Percentiles rank a stretch among this genome's conserved stretches.
Evolutionary conservation across 768 basidiomycete species (phyloP).

Genomic region (Pholiota microspora): DNA sequence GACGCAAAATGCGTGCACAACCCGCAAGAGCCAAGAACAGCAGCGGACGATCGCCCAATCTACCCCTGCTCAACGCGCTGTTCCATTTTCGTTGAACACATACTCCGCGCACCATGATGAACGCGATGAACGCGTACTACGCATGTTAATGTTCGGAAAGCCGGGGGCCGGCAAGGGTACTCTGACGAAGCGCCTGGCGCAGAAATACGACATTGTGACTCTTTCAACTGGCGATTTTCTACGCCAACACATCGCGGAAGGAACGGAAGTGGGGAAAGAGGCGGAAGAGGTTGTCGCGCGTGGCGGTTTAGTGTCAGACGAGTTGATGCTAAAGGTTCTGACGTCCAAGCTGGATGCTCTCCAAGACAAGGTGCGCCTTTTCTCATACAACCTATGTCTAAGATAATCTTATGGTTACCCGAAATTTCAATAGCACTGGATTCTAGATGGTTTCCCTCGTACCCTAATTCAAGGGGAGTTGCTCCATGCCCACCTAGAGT

Average conservation of each 20-base stretch:
- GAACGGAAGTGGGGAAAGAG: conserved; percentile 68
- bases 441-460: conserved; percentile 90
- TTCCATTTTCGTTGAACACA: conserved; percentile 51
- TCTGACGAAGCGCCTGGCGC: conserved; percentile 67
- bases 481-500: conserved; percentile 76
- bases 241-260: conserved; percentile 77
- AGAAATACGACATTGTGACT: conserved; percentile 76
- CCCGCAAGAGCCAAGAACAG: conserved; percentile 11
- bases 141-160: conserved; percentile 79
- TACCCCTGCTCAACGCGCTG: conserved; percentile 34
- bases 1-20: conserved; percentile 13
- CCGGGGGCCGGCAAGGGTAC: conserved; percentile 90
- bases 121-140: conserved; percentile 39
- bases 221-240: conserved; percentile 86
- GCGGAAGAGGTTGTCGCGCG: conserved; percentile 79
- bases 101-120: conserved; percentile 36
- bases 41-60: conserved; percentile 29
- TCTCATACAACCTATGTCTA: neutral
- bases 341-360: conserved; percentile 67
- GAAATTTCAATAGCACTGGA: conserved; percentile 67
- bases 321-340: conserved; percentile 76
- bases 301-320: conserved; percentile 77
- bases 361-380: conserved; percentile 54
- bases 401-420: neutral
- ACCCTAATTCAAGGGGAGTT: conserved; percentile 82